Evolutionary conservation across 2,329 filamentous ascomycete genomes (phyloP).

Genomic region (Cytospora piceae): DNA sequence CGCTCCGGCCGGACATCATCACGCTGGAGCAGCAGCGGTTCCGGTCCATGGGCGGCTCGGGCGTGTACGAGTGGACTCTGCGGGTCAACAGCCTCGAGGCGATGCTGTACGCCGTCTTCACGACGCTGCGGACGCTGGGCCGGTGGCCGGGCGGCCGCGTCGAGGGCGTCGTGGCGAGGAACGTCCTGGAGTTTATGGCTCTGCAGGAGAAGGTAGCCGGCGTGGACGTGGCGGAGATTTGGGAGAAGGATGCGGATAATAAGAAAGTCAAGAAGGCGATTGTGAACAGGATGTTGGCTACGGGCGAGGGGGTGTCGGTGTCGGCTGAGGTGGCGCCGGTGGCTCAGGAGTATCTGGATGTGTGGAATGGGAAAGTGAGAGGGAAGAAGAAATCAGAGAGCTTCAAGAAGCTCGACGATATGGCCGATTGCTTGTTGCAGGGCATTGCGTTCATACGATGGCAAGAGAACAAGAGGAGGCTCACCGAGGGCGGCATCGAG

Average conservation of each 20-base stretch:
- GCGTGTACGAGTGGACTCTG: slow-evolving; percentile 81
- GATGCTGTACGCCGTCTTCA: slow-evolving; percentile 75
- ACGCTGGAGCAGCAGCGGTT: slow-evolving; percentile 68
- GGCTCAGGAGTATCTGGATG: slow-evolving; percentile 41
- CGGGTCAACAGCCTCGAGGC: slow-evolving; percentile 81
- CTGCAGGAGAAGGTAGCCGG: slow-evolving; percentile 14
- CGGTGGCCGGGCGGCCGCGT: slow-evolving; percentile 43
- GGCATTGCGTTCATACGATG: slow-evolving; percentile 77
- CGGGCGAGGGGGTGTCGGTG: slow-evolving; percentile 35
- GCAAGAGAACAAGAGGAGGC: slow-evolving; percentile 60
- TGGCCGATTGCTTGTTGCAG: slow-evolving; percentile 80
- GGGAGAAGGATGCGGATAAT: slow-evolving; percentile 45
- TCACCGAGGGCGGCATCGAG: slow-evolving; percentile 40
- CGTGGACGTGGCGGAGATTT: slow-evolving; percentile 30
- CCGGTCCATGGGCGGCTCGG: slow-evolving; percentile 64
- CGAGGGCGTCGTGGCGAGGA: slow-evolving; percentile 55
- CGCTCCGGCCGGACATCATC: slow-evolving; percentile 65
- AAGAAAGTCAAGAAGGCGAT: slow-evolving; percentile 68
- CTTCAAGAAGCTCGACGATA: slow-evolving; percentile 73
- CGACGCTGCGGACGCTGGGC: slow-evolving; percentile 54
- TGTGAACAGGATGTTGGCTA: slow-evolving; percentile 57
- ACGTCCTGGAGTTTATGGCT: slow-evolving; percentile 49
- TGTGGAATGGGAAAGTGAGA: slow-evolving; percentile 33
- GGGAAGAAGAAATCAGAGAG: slow-evolving; percentile 36
- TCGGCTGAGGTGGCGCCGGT: slow-evolving; percentile 41